phyloP scores from a whole-genome alignment of 352 stramenopile species.

The Phytopythium helicoides region DNA sequence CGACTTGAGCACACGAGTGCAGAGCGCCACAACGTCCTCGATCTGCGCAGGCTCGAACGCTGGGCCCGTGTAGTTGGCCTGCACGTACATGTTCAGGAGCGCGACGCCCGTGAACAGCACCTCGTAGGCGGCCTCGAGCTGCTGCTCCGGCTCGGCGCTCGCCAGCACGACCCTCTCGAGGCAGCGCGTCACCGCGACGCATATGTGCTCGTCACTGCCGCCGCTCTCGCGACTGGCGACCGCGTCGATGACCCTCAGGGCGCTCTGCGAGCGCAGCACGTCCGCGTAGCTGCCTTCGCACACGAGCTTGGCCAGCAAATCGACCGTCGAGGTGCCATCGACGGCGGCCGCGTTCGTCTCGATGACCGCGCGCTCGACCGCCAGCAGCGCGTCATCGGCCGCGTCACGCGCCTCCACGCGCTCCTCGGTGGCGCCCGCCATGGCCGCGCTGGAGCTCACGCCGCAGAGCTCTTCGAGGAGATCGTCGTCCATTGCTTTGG shows the following conservation, averaged over 20 bases:
- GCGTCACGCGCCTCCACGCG: slow-evolving; percentile 25
- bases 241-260: slow-evolving; percentile 27
- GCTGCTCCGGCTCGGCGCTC: slow-evolving; percentile 21
- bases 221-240: slow-evolving; percentile 13
- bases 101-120: slow-evolving; percentile 57
- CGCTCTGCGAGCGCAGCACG: slow-evolving; percentile 39
- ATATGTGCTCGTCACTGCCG: slow-evolving; percentile 37
- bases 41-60: slow-evolving; percentile 56
- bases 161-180: slow-evolving; percentile 45
- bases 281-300: slow-evolving; percentile 62
- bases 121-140: slow-evolving; percentile 45
- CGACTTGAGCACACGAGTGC: slow-evolving; percentile 24
- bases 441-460: no score
- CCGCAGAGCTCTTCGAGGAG: no score
- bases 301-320: slow-evolving; percentile 47
- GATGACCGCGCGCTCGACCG: slow-evolving; percentile 54
- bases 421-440: no score
- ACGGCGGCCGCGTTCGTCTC: slow-evolving; percentile 32
- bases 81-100: slow-evolving; percentile 77
- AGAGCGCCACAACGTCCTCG: slow-evolving; percentile 40
- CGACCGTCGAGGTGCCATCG: slow-evolving; percentile 3
- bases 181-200: slow-evolving; percentile 29
- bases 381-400: slow-evolving; percentile 32
- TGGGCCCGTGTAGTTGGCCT: slow-evolving; percentile 81
- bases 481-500: no score